Base-by-base conservation (phyloP, 2,329 filamentous ascomycete species). In the Talaromyces piceae region DNA sequence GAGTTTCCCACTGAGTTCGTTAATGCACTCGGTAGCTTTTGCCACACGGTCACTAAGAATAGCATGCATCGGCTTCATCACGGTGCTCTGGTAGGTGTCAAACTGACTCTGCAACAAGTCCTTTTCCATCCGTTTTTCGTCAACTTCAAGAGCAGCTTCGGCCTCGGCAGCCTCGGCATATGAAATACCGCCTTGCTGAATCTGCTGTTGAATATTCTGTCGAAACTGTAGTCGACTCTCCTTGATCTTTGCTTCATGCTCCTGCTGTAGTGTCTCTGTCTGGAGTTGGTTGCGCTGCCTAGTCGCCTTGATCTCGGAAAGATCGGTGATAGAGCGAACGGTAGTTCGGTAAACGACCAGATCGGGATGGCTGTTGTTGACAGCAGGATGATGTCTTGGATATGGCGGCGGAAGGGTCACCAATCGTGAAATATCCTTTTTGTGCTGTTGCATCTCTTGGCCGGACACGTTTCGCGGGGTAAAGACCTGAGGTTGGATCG, bases 331-430 rank as follows among this genome's bases (percentile, higher is more conserved):
- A 1, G 78, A 77, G 12, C 90, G 82, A 18, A 96, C 86, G 0
- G 83, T 79, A 3, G 77, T 82, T 46, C 93, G 83, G 44, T 88
- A 91, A 1, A 82, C 78, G 0, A 85, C 79, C n/a, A 98, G 78
- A 57, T 94, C 86, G 0, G 93, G 93, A 63, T 98, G 93, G 59
- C 82, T 94, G 63, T 97, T 98, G 67, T 95, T 96, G 13, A 97
- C 88, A 0, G 93, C 93, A 7, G 93, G 93, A 61, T 97, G 87
- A 63, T 97, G 91, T 6, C 91, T 84, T 1, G 93, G 93, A 66
- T 95, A 97, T 2, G 93, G 88, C 1, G 93, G 93, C 7, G 93
- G 93, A 26, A 98, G 76, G 0, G 93, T 96, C 4, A 98, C 87
- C 1, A 98, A 80, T 25, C 93, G 81, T 3, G 93, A 97, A 23